Base-by-base conservation (phyloP, 345 rosid species). In the Gynandropsis gynandra region DNA sequence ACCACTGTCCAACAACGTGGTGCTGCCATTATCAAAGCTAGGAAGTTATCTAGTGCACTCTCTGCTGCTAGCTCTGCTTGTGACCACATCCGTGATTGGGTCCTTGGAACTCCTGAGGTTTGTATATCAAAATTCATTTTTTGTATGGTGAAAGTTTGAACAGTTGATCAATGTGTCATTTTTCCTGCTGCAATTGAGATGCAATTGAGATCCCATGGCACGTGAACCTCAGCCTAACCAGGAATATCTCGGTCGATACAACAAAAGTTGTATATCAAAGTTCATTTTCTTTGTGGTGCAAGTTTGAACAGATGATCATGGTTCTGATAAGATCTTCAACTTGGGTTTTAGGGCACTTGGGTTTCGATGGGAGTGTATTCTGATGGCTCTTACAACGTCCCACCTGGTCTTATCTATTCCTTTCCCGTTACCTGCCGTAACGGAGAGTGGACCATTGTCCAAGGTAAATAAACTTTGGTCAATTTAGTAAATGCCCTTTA, bases 281-380 rank as follows among this genome's bases (percentile, higher is more conserved):
- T 7, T 41, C 34, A 38, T 8, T n/a, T 47, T 10, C 8, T 17
- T 34, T 7, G 0, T 37, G 11, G 1, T 13, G 7, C 5, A 5
- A 53, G 44, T 35, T 52, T 4, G n/a, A 6, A 29, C 10, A 37
- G 34, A 4, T 29, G 6, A 51, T 11, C 10, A 19, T 11, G 29
- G n/a, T 49, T 54, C 56, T 64, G 14, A 63, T 40, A 19, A 20
- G 11, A 44, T 10, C 57, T 64, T 42, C 47, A 7, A 27, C 31
- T 62, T 17, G 21, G 35, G 41, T 27, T 16, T 15, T 55, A 92
- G 98, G 98, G 97, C 14, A 85, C 95, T 12, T 92, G 83, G 80
- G 97, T 87, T 66, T 92, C 97, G 61, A 92, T 92, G 98, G 98
- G 98, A 6, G 98, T 92, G 7, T 85, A 85, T 76, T 85, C 97